phyloP scores from a whole-genome alignment of 140 eudicot species.

The Anethum foeniculum region DNA sequence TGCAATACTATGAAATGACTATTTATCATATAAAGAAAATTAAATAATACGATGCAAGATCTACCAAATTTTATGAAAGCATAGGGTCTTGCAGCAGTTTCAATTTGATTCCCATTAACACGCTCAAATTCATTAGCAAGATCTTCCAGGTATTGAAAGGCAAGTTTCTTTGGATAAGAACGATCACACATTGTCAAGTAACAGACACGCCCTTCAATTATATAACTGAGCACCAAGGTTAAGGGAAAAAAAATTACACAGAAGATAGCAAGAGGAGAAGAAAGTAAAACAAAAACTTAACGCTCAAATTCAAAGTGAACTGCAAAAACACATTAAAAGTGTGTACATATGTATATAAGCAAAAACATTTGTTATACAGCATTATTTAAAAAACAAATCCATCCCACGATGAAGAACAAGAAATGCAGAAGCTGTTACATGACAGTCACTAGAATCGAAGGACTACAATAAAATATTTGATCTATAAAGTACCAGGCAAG shows the following conservation, averaged over 20 bases:
- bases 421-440: not conserved
- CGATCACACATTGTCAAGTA: conserved; percentile 99
- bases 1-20: not conserved
- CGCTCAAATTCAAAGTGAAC: not conserved
- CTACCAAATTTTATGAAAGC: conserved; percentile 95
- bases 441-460: not conserved
- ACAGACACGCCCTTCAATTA: conserved; percentile 92
- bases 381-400: not conserved
- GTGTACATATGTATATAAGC: not conserved
- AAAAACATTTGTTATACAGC: not conserved
- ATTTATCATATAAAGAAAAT: not conserved
- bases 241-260: conserved; percentile 25
- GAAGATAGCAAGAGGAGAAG: not conserved
- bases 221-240: conserved; percentile 58
- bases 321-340: not conserved
- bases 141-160: conserved; percentile 93
- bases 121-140: conserved; percentile 93
- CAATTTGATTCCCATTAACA: conserved; percentile 86
- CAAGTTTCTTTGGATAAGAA: conserved; percentile 96
- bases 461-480: not conserved
- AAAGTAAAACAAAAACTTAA: not conserved
- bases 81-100: conserved; percentile 98
- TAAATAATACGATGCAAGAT: not conserved
- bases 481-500: not conserved
- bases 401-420: not conserved